A percentile compares a stretch with the other conserved stretches of the same genome.
Evolutionary conservation across 805 yeast genomes (phyloP).

Genomic region (Yamadazyma kitorensis): DNA sequence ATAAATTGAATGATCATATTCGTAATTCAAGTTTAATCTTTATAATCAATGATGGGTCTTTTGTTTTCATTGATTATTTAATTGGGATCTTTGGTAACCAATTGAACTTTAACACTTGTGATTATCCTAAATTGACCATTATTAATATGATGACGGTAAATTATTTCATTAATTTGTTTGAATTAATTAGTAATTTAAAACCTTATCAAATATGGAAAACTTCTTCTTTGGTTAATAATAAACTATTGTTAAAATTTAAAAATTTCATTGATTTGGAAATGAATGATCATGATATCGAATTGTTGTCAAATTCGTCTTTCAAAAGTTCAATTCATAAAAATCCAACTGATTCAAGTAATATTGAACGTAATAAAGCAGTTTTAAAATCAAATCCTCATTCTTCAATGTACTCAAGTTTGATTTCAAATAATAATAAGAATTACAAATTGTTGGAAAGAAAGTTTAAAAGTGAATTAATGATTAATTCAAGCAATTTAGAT

Average conservation of each 20-base stretch:
- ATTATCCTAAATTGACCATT: constrained; percentile 28
- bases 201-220: constrained; percentile 43
- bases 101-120: constrained; percentile 1
- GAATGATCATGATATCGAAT: too few species aligned
- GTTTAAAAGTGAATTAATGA: constrained; percentile 27
- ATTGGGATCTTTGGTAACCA: constrained; percentile 11
- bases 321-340: too few species aligned
- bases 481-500: constrained; percentile 7
- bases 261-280: constrained; percentile 27
- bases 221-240: constrained; percentile 25
- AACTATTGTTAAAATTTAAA: constrained; percentile 22
- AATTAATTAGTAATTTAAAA: constrained; percentile 27
- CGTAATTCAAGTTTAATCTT: constrained; percentile 27
- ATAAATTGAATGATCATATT: constrained; percentile 16
- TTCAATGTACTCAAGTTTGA: constrained; percentile 22
- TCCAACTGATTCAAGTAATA: too few species aligned
- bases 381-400: too few species aligned
- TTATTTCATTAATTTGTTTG: constrained; percentile 38
- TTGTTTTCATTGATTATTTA: constrained; percentile 24
- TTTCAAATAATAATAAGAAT: constrained; percentile 20
- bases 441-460: constrained; percentile 28
- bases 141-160: constrained; percentile 39
- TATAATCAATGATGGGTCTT: constrained; percentile 39
- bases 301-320: too few species aligned
- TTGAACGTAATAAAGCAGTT: too few species aligned